Base-by-base conservation (phyloP, 805 yeast genomes). In the Zygosaccharomyces rouxii region DNA sequence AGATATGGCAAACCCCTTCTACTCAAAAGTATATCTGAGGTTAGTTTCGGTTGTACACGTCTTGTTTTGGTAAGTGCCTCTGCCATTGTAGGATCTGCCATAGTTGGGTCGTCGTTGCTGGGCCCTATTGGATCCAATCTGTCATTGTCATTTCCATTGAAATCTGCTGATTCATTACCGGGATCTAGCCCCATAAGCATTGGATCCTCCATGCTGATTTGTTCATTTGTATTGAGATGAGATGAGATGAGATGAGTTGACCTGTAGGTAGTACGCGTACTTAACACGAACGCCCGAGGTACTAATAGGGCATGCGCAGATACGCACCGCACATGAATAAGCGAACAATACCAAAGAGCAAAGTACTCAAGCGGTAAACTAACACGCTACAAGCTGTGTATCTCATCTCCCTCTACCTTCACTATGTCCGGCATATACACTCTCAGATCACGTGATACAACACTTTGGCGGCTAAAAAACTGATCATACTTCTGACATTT, bases 1-100 rank as follows among this genome's bases (percentile, higher is more conserved):
- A 85, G 49, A 42, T 69, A 69, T 1, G 84, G 81, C 37, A 86
- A 60, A 1, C 92, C 94, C n/a, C 74, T 66, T 3, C 69, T 68
- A 2, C 79, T 70, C 5, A 80, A 58, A 45, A 85, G 66, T 31
- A 76, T 71, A 14, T 73, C 77, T 7, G 76, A 77, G 13, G 79
- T 80, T 28, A 86, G 63, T 47, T 74, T 77, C 35, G 76, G 77
- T n/a, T 60, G 62, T 5, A 58, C 57, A 37, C 60, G 56, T n/a
- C 68, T 51, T 22, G 55, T 51, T 25, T 47, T 59, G 2, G 53
- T 44, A 5, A 49, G 38, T 19, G 54, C 42, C 25, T 44, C 51
- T 14, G 63, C 52, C 5, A 50, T 56, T 5, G 68, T 61, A 2
- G 69, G 69, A 46, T 64, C 69, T 42, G 46, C 46, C 25, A 39